Evolutionary conservation across 1,284 basidiomycete genomes (phyloP), one percentile per base, ranked within the genome.

Genomic region (Cryptococcus amylolentus): DNA sequence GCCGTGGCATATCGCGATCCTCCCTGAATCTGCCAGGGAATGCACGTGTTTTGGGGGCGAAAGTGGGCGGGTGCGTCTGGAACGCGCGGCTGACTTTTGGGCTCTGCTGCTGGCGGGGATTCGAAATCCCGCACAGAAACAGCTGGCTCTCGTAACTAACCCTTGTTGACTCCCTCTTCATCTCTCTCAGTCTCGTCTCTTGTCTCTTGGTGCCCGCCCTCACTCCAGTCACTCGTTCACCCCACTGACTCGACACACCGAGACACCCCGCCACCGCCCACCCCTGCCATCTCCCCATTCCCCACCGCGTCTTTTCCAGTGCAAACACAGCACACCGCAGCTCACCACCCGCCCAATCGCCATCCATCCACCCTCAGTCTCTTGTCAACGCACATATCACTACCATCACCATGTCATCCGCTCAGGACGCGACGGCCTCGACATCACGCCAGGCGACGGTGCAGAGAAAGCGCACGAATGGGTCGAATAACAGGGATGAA

Each of bases 181-280:
- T 35, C 31, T 6, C 31, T 35, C 7, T 35, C 31, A 23, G 23
- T 23, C 23, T 23, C 23, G 14, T 49, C 35, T 38, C 28, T 18
- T 50, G 14, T 49, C 35, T 38, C 28, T 18, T 50, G 6, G 49
- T 39, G 27, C 35, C 39, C 16, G 4, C 40, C 13, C 53, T 58
- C 57, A 58, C 57, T 40, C 50, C 50, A 58, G 57, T 58, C 57
- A 55, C 54, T 58, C 57, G 49, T 52, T 58, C 49, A 52, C 49
- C 39, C 35, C 39, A 27, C 53, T 51, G 43, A 60, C 58, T 60
- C 58, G 54, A 60, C 58, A 55, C 57, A 59, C 57, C 51, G 57
- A 58, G 56, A 49, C 44, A 14, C 43, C 35, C 42, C 45, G 28
- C 27, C 20, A 6, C 5, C 31, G 26, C 16, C 43, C 42, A n/a